Evolutionary conservation across 257 asterid species (phyloP), one percentile per base, ranked within the genome.

Genomic region (Jaltomata sinuosa): DNA sequence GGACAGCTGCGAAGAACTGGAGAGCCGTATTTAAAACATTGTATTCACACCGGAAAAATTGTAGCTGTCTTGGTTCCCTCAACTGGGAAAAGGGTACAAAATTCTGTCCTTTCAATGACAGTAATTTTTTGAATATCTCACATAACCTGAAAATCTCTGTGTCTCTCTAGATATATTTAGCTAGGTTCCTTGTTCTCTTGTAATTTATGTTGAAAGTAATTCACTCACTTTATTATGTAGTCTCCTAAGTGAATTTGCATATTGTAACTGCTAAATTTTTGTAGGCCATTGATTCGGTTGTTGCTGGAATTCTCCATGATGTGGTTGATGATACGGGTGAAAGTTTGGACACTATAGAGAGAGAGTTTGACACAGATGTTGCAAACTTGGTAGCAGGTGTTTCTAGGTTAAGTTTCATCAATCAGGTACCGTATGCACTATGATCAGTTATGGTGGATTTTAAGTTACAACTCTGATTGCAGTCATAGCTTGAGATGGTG

Each of bases 1-100:
- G 98, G 99, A 72, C 99, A 96, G 93, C 85, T 85, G 34, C 93
- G 99, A 79, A 94, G 88, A 91, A 96, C 98, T n/a, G 99, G 99
- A 77, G 98, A 96, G 25, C 97, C 97, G 83, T 96, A 96, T 86
- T 71, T 96, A 84, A 91, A 97, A 59, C 99, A 96, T 89, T 96
- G 99, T 89, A 92, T 96, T 89, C 98, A 96, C 94, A 94, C 99
- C 0, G 99, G 93, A 76, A 94, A 93, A 79, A 93, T 94, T 10
- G 71, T 96, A 84, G 98, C 99, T 62, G 93, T 82, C 50, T 89
- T 96, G 90, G 95, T 96, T 89, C 98, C 99, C 50, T 83, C 98
- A 80, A 85, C 88, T 81, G 98, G 98, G 81, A 92, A 91, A 89
- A 93, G 95, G 86, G 99, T 95, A 92, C 40, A 87, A n/a, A n/a